Percentiles rank a stretch among this genome's conserved stretches.
These are phyloP conservation scores for Malus hybrid DNA, from an alignment of 331 rosid genomes.

Conservation along the genomic window DNA sequence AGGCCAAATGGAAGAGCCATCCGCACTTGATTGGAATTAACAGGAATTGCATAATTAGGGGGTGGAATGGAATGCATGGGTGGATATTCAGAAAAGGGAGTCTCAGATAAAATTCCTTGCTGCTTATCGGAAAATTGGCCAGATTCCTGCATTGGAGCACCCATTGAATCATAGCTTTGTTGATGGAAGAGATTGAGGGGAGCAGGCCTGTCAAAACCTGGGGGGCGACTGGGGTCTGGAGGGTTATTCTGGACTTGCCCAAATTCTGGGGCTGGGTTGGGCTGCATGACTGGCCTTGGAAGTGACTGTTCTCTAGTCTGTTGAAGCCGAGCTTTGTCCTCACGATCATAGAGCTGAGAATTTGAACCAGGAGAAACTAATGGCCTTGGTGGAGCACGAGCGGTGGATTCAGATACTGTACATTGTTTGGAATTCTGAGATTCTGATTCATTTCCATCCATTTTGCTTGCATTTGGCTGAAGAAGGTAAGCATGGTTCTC, in stretches of 20 bases:
- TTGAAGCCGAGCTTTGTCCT: slow-evolving; percentile 69
- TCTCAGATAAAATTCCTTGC: slow-evolving; percentile 55
- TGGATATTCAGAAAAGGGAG: slow-evolving; percentile 57
- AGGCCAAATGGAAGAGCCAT: slow-evolving; percentile 62
- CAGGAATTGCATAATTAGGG: slow-evolving; percentile 40
- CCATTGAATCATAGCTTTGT: slow-evolving; percentile 62
- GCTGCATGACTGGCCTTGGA: slow-evolving; percentile 53
- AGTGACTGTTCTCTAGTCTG: slow-evolving; percentile 63
- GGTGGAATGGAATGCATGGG: slow-evolving; percentile 58
- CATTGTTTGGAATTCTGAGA: slow-evolving; percentile 67
- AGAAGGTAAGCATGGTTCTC: slow-evolving; percentile 71
- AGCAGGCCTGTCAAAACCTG: slow-evolving; percentile 50
- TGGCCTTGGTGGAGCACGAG: slow-evolving; percentile 62
- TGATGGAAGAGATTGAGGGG: slow-evolving; percentile 68
- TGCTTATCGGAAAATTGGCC: slow-evolving; percentile 59
- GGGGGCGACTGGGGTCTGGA: slow-evolving; percentile 36
- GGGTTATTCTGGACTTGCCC: slow-evolving; percentile 57
- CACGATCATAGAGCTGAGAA: slow-evolving; percentile 70
- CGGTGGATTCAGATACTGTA: slow-evolving; percentile 65
- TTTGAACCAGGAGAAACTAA: slow-evolving; percentile 73
- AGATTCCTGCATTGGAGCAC: slow-evolving; percentile 51
- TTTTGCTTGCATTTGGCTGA: slow-evolving; percentile 62
- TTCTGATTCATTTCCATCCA: slow-evolving; percentile 85
- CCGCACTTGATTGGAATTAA: slow-evolving; percentile 60
- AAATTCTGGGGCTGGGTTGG: slow-evolving; percentile 37